A percentile compares a stretch with the other conserved stretches of the same genome.
Conservation (phyloP, 805 yeast genomes). For the Metschnikowia sp. region DNA sequence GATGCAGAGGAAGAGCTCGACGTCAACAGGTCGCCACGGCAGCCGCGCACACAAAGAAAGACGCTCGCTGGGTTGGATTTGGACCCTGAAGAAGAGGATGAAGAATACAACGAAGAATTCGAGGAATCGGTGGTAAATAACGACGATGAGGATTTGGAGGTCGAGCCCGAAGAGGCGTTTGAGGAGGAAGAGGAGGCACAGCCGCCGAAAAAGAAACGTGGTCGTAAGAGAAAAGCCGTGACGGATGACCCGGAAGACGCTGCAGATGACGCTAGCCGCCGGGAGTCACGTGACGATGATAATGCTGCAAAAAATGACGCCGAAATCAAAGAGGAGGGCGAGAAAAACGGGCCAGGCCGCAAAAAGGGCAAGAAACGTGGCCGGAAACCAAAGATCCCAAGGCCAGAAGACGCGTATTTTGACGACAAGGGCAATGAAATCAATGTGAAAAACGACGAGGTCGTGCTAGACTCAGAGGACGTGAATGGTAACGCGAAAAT, state of each 20-base stretch:
- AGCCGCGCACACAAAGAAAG: constrained; percentile 11
- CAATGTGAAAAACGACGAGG: constrained; percentile 70
- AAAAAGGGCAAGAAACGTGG: constrained; percentile 31
- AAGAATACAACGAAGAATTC: constrained; percentile 17
- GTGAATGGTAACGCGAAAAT: constrained; percentile 76
- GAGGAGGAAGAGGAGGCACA: constrained; percentile 9
- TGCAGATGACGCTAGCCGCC: constrained; percentile 13
- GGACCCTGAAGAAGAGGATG: constrained; percentile 20
- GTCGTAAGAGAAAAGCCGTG: constrained; percentile 17
- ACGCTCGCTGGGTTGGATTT: constrained; percentile 20
- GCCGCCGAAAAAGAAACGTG: constrained; percentile 8
- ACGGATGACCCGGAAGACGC: constrained; percentile 16
- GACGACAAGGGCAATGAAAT: constrained; percentile 71
- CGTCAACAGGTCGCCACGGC: constrained; percentile 15
- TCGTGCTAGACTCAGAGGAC: constrained; percentile 66
- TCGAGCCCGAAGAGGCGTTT: constrained; percentile 19
- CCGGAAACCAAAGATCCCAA: constrained; percentile 36
- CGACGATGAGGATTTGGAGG: constrained; percentile 16
- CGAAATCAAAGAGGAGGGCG: not conserved
- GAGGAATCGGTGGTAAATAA: constrained; percentile 18
- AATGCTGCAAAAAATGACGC: constrained; percentile 3
- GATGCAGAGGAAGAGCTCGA: constrained; percentile 6
- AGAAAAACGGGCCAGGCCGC: constrained; percentile 21
- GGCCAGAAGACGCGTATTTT: constrained; percentile 40
- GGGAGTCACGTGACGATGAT: constrained; percentile 2